A percentile compares a stretch with the other conserved stretches of the same genome.
Conservation (phyloP, 176 grass and related monocot genomes). For the Aegilops umbellulata region DNA sequence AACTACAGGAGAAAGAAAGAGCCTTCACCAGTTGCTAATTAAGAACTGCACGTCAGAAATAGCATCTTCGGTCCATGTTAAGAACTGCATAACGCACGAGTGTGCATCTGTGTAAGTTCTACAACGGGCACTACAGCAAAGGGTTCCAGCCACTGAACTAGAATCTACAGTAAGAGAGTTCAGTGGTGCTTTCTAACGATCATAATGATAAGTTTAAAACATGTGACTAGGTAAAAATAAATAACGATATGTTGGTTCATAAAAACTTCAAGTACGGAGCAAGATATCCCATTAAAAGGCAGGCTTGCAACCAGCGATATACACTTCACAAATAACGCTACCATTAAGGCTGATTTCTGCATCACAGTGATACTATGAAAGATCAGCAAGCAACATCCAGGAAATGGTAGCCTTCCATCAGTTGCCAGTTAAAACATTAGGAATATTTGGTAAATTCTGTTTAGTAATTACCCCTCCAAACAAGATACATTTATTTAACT, state of each 20-base stretch:
- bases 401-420: neutral
- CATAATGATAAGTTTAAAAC: neutral
- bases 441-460: neutral
- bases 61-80: neutral
- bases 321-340: neutral
- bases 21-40: neutral
- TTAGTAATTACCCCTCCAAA: neutral
- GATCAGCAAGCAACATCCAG: neutral
- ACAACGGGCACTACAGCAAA: neutral
- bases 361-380: neutral
- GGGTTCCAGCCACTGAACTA: neutral
- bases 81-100: neutral
- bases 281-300: neutral
- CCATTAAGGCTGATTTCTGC: slow-evolving; percentile 6
- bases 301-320: neutral
- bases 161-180: neutral
- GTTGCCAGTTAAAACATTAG: neutral
- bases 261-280: neutral
- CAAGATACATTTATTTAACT: neutral
- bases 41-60: neutral
- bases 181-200: neutral
- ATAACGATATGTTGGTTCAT: neutral
- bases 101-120: neutral
- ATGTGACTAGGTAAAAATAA: neutral
- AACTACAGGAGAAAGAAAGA: neutral